phyloP scores from a whole-genome alignment of 352 stramenopile species.

The Blastocystis sp. region DNA sequence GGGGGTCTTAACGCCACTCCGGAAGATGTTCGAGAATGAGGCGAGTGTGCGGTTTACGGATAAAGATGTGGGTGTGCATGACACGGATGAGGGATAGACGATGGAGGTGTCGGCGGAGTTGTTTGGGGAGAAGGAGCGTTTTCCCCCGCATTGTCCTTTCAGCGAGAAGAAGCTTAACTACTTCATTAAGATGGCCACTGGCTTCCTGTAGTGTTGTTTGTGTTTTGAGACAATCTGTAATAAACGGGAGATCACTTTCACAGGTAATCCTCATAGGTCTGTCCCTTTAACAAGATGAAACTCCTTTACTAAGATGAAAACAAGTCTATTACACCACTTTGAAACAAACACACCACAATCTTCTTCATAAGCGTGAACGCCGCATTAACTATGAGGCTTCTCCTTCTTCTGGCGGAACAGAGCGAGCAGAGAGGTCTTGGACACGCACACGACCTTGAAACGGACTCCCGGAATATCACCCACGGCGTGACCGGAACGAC shows the following conservation, averaged over 20 bases:
- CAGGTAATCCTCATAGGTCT: too few relatives aligned
- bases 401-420: too few relatives aligned
- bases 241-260: too few relatives aligned
- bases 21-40: slow-evolving; percentile 20
- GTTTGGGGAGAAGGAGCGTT: slow-evolving; percentile 18
- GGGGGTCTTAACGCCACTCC: slow-evolving; percentile 18
- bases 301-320: too few relatives aligned
- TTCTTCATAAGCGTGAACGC: too few relatives aligned
- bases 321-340: too few relatives aligned
- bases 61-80: slow-evolving; percentile 14
- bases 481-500: too few relatives aligned
- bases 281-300: too few relatives aligned
- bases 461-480: slow-evolving; percentile 99
- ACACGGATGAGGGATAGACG: background rate
- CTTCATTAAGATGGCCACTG: slow-evolving; percentile 18
- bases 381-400: background rate
- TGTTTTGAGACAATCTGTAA: background rate
- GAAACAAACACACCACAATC: too few relatives aligned
- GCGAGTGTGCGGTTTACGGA: slow-evolving; percentile 17
- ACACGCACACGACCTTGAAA: slow-evolving; percentile 88
- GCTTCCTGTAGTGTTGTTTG: background rate
- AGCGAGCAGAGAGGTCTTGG: slow-evolving; percentile 28
- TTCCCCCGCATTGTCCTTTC: slow-evolving; percentile 34
- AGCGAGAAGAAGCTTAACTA: background rate
- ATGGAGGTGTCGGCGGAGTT: slow-evolving; percentile 40